Base-by-base conservation (phyloP, 1,139 yeast species). In the Magnusiomyces fungicola region DNA sequence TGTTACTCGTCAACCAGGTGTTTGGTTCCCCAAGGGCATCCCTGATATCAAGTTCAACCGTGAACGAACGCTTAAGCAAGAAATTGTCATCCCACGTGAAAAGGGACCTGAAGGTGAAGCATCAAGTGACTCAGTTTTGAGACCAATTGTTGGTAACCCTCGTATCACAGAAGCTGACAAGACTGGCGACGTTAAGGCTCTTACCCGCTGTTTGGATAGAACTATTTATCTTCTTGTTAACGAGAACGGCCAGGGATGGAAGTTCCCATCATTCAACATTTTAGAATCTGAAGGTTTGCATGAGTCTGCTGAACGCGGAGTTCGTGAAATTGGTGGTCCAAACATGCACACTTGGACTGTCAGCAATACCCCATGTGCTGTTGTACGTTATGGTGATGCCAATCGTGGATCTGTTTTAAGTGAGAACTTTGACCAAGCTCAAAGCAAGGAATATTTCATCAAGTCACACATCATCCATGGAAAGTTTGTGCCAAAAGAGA, bases 401-500 rank as follows among this genome's bases (percentile, higher is more conserved):
- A 51, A 30, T 4, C 27, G 45, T 10, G n/a, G n/a, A 10, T 25
- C 25, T 7, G 9, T 42, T 18, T 12, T 42, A 29, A 16, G 16
- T 22, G 21, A 22, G 10, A 27, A 32, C 30, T 10, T 10, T 6
- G 38, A 42, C 7, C 38, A 42, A n/a, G 22, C 38, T 19, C 25
- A 42, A 21, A 42, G 56, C 22, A 75, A 76, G 61, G 84, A 81
- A 58, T 92, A 82, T 63, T 73, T 86, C 61, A 80, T 92, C 62
- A 88, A 88, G 68, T 84, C 95, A 42, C 96, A 88, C 64, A 87
- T 92, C 50, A 71, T 92, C 59, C 86, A 95, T n/a, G 98, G 98
- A 43, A 70, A 72, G 54, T 90, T 90, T 63, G 78, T 87, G 22
- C 76, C 75, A 55, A 68, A 49, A 43, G 50, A 43, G 49, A 60